These are phyloP conservation scores for Podaxis sp. DNA, from an alignment of 768 basidiomycete genomes.

Conservation along the genomic window DNA sequence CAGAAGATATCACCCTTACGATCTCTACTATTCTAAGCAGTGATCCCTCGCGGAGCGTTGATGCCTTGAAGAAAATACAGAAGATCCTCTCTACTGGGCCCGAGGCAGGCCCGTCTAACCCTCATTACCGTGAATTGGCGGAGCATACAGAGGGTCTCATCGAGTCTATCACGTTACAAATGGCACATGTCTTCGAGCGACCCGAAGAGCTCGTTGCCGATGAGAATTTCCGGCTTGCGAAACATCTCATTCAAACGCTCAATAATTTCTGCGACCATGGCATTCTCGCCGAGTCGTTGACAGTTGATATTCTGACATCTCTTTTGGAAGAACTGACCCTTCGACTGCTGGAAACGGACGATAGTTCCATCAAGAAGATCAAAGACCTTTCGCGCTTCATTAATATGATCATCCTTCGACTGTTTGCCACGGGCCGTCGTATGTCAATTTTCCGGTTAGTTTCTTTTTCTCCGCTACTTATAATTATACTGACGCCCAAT, in stretches of 20 bases:
- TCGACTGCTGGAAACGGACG: constrained; percentile 91
- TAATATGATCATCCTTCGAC: constrained; percentile 94
- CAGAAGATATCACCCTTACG: constrained; percentile 70
- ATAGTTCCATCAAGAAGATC: constrained; percentile 76
- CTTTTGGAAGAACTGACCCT: constrained; percentile 91
- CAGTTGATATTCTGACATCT: constrained; percentile 79
- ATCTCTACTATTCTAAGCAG: constrained; percentile 90
- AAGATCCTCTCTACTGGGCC: constrained; percentile 77
- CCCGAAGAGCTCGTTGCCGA: constrained; percentile 70
- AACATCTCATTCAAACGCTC: constrained; percentile 95
- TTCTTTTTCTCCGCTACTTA: background rate
- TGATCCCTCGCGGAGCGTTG: constrained; percentile 83
- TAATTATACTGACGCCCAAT: constrained; percentile 7
- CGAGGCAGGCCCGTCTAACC: constrained; percentile 65
- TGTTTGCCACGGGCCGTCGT: constrained; percentile 87
- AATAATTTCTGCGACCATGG: constrained; percentile 93
- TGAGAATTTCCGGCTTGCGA: constrained; percentile 90
- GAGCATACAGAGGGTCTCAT: constrained; percentile 82
- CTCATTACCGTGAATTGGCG: constrained; percentile 74
- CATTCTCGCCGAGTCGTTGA: constrained; percentile 83
- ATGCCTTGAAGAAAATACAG: constrained; percentile 92
- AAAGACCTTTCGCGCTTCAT: constrained; percentile 95
- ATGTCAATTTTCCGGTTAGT: constrained; percentile 90
- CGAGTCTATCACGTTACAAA: constrained; percentile 87
- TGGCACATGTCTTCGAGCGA: constrained; percentile 88